Evolutionary conservation across 495 filamentous ascomycete species (phyloP), one percentile per base, ranked within the genome.

Genomic region (Penicillium cataractarum): DNA sequence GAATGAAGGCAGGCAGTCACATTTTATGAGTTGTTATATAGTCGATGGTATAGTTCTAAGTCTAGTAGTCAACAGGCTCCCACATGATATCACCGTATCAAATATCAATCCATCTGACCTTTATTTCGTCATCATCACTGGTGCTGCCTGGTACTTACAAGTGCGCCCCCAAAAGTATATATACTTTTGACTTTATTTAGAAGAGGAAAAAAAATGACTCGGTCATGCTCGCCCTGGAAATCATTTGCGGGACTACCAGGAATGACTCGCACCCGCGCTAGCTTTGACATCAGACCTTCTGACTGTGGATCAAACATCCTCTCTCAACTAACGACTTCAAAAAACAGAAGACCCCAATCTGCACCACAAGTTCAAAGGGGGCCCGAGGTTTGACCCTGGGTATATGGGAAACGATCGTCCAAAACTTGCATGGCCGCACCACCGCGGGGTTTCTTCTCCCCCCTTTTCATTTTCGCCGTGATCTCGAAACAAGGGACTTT

Each of bases 401-500:
- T 46, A 9, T 21, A 46, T 42, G 32, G 56, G 59, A 42, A 62
- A 63, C 57, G 66, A 65, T 68, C 65, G 55, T 64, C 66, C 35
- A 27, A 55, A 17, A n/a, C n/a, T 32, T 52, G 51, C 46, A 55
- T 52, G 37, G 60, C 54, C 61, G 60, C 37, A 54, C 60, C 59
- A 46, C 51, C 66, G 61, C 65, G 61, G 64, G 69, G 62, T 64
- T 19, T 21, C 49, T 33, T n/a, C n/a, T n/a, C n/a, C 58, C 67
- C 67, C 68, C 58, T 49, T 67, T 66, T 62, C 40, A 52, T 46
- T 57, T 32, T 35, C 21, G 24, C 13, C 33, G 6, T 27, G 24
- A 50, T 54, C n/a, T 19, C 32, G 8, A 33, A 35, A 21, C n/a
- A 8, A 33, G 10, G 2, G 10, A 57, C 35, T 17, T 61, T 32